These are phyloP conservation scores for Recurvomyces mirabilis DNA, from an alignment of 495 filamentous ascomycete genomes.

Conservation along the genomic window DNA sequence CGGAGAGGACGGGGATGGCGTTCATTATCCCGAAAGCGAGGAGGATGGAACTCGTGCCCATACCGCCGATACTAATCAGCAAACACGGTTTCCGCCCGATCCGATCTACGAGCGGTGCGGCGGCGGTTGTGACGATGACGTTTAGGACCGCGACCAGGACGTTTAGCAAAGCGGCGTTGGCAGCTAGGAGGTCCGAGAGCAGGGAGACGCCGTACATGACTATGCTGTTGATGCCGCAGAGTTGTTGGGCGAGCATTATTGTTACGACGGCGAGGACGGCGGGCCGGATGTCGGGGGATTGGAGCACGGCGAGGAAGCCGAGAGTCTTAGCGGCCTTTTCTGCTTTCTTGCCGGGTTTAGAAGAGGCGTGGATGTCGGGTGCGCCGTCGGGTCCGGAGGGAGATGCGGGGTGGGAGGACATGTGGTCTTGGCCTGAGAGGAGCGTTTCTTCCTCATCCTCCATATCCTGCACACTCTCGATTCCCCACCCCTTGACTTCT, in stretches of 20 bases:
- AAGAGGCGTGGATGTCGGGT: conserved; percentile 2
- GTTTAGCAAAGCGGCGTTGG: conserved; percentile 65
- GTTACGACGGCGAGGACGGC: conserved; percentile 76
- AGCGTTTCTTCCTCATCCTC: conserved; percentile 32
- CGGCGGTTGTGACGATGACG: conserved; percentile 64
- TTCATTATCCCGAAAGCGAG: conserved; percentile 67
- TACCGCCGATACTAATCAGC: conserved; percentile 66
- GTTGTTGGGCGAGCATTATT: conserved; percentile 86
- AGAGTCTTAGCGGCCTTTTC: conserved; percentile 25
- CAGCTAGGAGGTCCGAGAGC: conserved; percentile 61
- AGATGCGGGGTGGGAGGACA: background rate
- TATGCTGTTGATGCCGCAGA: conserved; percentile 76
- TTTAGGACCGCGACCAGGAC: conserved; percentile 81
- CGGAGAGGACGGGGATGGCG: conserved; percentile 59
- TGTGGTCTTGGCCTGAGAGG: conserved; percentile 22
- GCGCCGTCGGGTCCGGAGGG: background rate
- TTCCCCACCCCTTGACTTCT: conserved; percentile 51
- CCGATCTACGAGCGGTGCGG: conserved; percentile 74
- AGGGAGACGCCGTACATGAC: conserved; percentile 96
- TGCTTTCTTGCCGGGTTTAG: background rate
- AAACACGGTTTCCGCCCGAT: conserved; percentile 78
- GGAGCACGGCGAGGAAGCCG: conserved; percentile 55
- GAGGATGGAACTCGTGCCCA: conserved; percentile 62
- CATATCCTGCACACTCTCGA: conserved; percentile 14
- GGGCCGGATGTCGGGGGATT: conserved; percentile 54